Base-by-base conservation (phyloP, 164 flowering plant genomes). In the Warburgia ugandensis region DNA sequence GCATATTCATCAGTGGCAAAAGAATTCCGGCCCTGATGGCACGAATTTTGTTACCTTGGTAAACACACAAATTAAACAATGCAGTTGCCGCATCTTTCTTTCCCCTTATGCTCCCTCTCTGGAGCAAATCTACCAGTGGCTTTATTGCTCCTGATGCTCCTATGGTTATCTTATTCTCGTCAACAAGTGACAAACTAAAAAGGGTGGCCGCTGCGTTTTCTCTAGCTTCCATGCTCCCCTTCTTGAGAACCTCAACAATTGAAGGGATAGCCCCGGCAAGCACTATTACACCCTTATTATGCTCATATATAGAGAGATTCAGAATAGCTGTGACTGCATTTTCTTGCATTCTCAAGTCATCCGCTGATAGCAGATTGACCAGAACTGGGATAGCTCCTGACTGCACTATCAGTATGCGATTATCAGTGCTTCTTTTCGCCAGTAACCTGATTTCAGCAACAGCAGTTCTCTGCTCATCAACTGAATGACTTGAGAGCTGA, bases 171-270 rank as follows among this genome's bases (percentile, higher is more conserved):
- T 81, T 83, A 70, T 87, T 92, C 65, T 92, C 96, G 58, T 92
- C 96, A 1, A 74, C 70, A 29, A 85, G 75, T 9, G 98, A 85
- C 54, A 92, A 58, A 52, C 95, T 87, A 49, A 92, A 92, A 49
- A 92, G 76, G 39, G 98, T 85, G 5, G 98, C 98, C 28, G 98
- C 98, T 16, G 98, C 90, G 68, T 85, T 92, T 55, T 92, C 96
- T 43, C 78, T 70, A 0, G 94, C 83, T 68, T 81, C 95, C 77
- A 71, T 77, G 71, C 75, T 85, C 54, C 95, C 95, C 37, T 67
- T 57, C 66, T 83, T 73, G 12, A 92, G 84, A 51, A 92, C 79
- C 51, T 83, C 88, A 45, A 92, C 82, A 17, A 92, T 77, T 0
- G 86, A 81, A 38, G 96, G 86, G 43, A 87, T 56, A 0, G 95